A percentile compares a stretch with the other conserved stretches of the same genome.
These are phyloP conservation scores for Lachnellula occidentalis DNA, from an alignment of 2,329 filamentous ascomycete genomes.

Conservation along the genomic window DNA sequence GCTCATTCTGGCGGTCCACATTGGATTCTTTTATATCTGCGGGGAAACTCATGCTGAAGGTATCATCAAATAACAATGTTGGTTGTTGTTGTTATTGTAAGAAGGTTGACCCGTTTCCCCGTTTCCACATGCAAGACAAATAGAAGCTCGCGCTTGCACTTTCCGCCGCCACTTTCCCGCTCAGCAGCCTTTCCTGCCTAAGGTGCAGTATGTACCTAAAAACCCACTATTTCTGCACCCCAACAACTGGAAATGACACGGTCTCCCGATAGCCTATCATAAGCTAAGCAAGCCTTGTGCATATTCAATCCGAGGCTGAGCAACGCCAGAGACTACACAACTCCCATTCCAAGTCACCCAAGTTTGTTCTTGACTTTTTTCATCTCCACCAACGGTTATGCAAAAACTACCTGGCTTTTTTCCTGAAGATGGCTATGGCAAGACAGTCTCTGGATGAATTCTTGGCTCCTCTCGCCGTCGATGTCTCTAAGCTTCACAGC, in stretches of 20 bases:
- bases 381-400: background rate
- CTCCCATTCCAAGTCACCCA: background rate
- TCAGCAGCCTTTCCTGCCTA: too few species aligned
- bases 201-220: too few species aligned
- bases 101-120: background rate
- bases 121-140: background rate
- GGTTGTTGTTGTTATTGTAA: background rate
- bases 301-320: too few species aligned
- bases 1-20: slow-evolving; percentile 12
- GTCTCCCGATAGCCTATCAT: too few species aligned
- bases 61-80: background rate
- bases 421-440: slow-evolving; percentile 13
- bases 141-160: background rate
- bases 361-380: background rate
- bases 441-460: slow-evolving; percentile 36
- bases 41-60: slow-evolving; percentile 13
- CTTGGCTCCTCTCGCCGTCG: slow-evolving; percentile 45
- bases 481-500: slow-evolving; percentile 39
- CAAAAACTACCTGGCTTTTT: background rate
- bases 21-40: slow-evolving; percentile 10
- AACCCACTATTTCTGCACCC: too few species aligned
- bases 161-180: background rate
- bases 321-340: too few species aligned
- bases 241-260: too few species aligned
- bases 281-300: too few species aligned